Conservation (phyloP, 305 asterid species). For the Solanum hybrid region DNA sequence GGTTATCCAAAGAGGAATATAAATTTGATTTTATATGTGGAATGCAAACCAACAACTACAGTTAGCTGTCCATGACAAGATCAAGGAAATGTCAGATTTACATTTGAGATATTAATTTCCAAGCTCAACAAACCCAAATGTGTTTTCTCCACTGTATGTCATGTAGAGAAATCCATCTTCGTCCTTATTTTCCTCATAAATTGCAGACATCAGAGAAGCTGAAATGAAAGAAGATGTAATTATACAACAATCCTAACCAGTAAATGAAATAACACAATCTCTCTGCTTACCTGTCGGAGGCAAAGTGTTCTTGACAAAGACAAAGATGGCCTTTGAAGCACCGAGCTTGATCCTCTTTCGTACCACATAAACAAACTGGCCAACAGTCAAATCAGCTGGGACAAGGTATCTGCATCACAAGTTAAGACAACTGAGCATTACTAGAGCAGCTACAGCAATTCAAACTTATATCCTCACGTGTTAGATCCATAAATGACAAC, state of each 20-base stretch:
- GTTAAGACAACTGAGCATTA: background rate
- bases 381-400: constrained; percentile 62
- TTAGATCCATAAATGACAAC: background rate
- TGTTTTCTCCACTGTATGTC: constrained; percentile 52
- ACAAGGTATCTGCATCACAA: constrained; percentile 45
- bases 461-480: background rate
- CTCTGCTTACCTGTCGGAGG: constrained; percentile 57
- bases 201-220: constrained; percentile 52
- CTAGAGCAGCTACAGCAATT: background rate
- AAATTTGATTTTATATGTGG: background rate
- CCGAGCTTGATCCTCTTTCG: constrained; percentile 57
- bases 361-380: constrained; percentile 64
- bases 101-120: constrained; percentile 1
- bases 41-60: background rate
- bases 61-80: background rate
- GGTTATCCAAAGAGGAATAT: background rate
- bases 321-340: constrained; percentile 58
- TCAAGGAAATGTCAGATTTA: background rate
- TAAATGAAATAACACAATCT: background rate
- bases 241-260: background rate
- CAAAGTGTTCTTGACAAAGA: constrained; percentile 46
- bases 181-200: constrained; percentile 42
- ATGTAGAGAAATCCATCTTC: constrained; percentile 52
- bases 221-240: constrained; percentile 3
- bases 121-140: constrained; percentile 24